Conservation (phyloP, 352 stramenopile species). For the Phytophthora constricta region DNA sequence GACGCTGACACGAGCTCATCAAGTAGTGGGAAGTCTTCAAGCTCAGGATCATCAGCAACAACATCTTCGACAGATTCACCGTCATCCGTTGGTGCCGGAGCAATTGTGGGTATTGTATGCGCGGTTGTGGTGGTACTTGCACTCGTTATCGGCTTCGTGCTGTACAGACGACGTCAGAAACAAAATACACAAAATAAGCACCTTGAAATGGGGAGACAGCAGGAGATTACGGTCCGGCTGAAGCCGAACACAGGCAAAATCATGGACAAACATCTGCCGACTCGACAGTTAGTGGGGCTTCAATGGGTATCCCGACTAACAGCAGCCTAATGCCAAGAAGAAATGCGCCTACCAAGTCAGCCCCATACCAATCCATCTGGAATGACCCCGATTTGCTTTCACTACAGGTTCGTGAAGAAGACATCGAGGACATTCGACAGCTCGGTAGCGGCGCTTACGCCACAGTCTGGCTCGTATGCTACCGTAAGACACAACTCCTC, state of each 20-base stretch:
- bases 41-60: constrained; percentile 16
- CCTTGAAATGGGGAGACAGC: constrained; percentile 5
- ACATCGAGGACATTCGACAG: constrained; percentile 34
- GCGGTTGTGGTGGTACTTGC: constrained; percentile 22
- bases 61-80: constrained; percentile 15
- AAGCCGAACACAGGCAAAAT: too few species aligned
- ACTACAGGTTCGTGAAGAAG: constrained; percentile 28
- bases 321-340: not conserved
- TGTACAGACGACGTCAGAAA: constrained; percentile 22
- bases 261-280: not conserved
- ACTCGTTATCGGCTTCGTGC: constrained; percentile 18
- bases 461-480: constrained; percentile 35
- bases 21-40: constrained; percentile 1
- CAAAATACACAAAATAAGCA: constrained; percentile 14
- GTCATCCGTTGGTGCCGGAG: constrained; percentile 16
- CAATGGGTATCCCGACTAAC: constrained; percentile 15
- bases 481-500: constrained; percentile 33
- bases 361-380: constrained; percentile 32
- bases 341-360: not conserved
- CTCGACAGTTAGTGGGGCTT: not conserved
- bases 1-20: too few species aligned
- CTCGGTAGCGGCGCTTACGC: constrained; percentile 37
- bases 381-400: constrained; percentile 37
- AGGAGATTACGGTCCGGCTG: constrained; percentile 20
- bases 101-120: constrained; percentile 32